phyloP scores from a whole-genome alignment of 2,329 filamentous ascomycete species.

The Fusarium equiseti region DNA sequence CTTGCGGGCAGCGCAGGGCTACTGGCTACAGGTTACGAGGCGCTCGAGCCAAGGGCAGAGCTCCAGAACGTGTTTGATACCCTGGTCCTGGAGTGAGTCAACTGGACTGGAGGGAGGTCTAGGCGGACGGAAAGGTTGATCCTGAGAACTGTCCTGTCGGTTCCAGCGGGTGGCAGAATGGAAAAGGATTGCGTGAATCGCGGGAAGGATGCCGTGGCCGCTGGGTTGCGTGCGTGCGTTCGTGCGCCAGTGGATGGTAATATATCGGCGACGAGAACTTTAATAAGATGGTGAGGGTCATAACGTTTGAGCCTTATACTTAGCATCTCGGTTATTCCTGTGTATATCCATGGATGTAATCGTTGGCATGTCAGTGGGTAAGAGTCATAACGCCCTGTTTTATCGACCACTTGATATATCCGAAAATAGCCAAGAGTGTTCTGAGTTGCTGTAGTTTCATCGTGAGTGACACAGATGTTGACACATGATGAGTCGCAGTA shows the following conservation, averaged over 20 bases:
- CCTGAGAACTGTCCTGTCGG: constrained; percentile 19
- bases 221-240: background rate
- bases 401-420: background rate
- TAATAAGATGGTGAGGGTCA: background rate
- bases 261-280: constrained; percentile 21
- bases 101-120: background rate
- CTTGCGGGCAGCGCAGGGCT: constrained; percentile 11
- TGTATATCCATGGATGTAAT: background rate
- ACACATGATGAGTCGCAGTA: background rate
- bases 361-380: background rate
- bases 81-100: constrained; percentile 20
- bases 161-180: constrained; percentile 5
- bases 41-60: constrained; percentile 10
- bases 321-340: background rate
- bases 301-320: background rate
- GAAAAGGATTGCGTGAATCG: constrained; percentile 5
- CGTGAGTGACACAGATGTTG: background rate
- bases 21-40: constrained; percentile 4
- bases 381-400: background rate
- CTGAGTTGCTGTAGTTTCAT: background rate
- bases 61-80: constrained; percentile 4
- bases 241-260: background rate
- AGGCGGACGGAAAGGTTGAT: constrained; percentile 11
- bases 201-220: constrained; percentile 27
- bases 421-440: background rate